Percentiles rank a stretch among this genome's conserved stretches.
These are phyloP conservation scores for Tricholoma hemisulphureum DNA, from an alignment of 768 basidiomycete genomes.

Conservation along the genomic window DNA sequence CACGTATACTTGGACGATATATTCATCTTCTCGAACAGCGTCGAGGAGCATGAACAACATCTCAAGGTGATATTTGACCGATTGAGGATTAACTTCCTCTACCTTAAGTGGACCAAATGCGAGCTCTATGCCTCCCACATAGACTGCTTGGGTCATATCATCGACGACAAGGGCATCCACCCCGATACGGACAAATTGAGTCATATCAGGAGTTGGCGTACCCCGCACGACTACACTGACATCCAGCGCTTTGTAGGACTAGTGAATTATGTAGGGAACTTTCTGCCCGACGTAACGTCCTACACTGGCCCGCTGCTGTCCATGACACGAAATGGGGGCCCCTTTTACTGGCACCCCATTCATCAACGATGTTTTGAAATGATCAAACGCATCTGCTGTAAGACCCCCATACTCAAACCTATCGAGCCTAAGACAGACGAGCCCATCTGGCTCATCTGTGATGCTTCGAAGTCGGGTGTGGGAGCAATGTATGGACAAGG, in stretches of 20 bases:
- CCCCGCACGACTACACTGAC: slow-evolving; percentile 30
- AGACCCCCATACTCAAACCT: not conserved
- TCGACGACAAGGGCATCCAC: slow-evolving; percentile 38
- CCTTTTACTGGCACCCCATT: slow-evolving; percentile 26
- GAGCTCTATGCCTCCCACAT: slow-evolving; percentile 31
- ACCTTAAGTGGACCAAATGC: slow-evolving; percentile 32
- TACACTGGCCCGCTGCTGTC: slow-evolving; percentile 31
- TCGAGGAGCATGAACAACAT: too few relatives aligned
- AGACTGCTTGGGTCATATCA: slow-evolving; percentile 31
- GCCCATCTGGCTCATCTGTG: slow-evolving; percentile 31
- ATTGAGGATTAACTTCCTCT: slow-evolving; percentile 21
- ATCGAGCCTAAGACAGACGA: not conserved
- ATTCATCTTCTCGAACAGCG: slow-evolving; percentile 3
- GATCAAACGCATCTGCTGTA: slow-evolving; percentile 22
- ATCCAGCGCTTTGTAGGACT: slow-evolving; percentile 41
- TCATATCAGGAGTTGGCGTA: too few relatives aligned
- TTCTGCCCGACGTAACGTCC: slow-evolving; percentile 33
- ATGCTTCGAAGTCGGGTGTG: too few relatives aligned
- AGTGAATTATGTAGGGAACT: slow-evolving; percentile 36
- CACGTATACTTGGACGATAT: slow-evolving; percentile 48
- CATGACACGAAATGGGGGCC: slow-evolving; percentile 25
- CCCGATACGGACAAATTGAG: too few relatives aligned
- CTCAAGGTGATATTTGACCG: slow-evolving; percentile 29
- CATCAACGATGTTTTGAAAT: slow-evolving; percentile 22
- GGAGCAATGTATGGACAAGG: too few relatives aligned